phyloP scores from a whole-genome alignment of 768 basidiomycete genomes.

The Multifurca ochricompacta region DNA sequence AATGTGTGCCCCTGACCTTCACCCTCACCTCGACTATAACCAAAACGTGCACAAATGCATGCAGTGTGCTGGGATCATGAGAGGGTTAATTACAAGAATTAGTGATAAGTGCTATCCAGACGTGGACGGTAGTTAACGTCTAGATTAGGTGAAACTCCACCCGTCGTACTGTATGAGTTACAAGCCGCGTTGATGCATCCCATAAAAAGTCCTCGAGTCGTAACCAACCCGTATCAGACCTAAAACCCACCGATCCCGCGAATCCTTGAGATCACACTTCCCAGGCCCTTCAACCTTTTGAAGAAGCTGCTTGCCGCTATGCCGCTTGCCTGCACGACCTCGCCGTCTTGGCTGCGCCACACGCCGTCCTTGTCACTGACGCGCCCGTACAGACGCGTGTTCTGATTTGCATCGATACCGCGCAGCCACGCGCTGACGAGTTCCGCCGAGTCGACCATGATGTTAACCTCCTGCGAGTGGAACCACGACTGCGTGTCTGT shows the following conservation, averaged over 20 bases:
- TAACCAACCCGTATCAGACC: too few species aligned
- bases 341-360: slow-evolving; percentile 10
- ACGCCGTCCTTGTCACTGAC: slow-evolving; percentile 17
- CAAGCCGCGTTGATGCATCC: too few species aligned
- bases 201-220: too few species aligned
- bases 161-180: too few species aligned
- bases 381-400: slow-evolving; percentile 31
- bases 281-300: slow-evolving; percentile 12
- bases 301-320: slow-evolving; percentile 3
- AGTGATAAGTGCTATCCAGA: too few species aligned
- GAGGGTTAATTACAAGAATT: too few species aligned
- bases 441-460: slow-evolving; percentile 42
- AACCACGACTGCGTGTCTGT: slow-evolving; percentile 61
- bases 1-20: too few species aligned
- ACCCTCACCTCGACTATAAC: too few species aligned
- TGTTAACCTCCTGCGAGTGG: slow-evolving; percentile 64
- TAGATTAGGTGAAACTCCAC: too few species aligned
- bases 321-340: slow-evolving; percentile 17
- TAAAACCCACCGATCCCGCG: slow-evolving; percentile 11
- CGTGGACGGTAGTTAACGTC: too few species aligned
- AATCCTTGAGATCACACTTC: neutral
- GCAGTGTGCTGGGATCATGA: too few species aligned
- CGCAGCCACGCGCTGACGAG: slow-evolving; percentile 41
- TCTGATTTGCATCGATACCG: slow-evolving; percentile 37
- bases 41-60: too few species aligned